Conservation (phyloP, 257 asterid species). For the Solanum pimpinellifolium region DNA sequence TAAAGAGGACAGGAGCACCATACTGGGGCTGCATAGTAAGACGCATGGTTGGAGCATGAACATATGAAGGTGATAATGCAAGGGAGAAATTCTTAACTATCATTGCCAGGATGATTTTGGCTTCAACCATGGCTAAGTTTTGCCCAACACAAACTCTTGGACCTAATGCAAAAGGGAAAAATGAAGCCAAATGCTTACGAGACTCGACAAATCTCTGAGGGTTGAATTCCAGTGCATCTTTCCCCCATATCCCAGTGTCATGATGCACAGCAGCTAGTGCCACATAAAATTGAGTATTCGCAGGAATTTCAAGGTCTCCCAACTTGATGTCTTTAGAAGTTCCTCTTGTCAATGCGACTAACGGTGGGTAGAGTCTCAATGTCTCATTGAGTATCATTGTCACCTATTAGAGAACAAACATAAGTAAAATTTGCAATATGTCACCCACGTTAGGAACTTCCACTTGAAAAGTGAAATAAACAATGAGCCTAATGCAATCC, state of each 20-base stretch:
- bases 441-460: not conserved
- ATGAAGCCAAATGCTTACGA: conserved; percentile 42
- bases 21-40: conserved; percentile 56
- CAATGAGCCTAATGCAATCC: no score
- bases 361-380: conserved; percentile 54
- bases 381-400: conserved; percentile 59
- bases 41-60: conserved; percentile 52
- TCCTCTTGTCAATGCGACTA: conserved; percentile 31
- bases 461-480: not conserved
- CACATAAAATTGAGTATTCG: conserved; percentile 37
- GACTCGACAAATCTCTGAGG: conserved; percentile 40
- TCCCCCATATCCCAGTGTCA: conserved; percentile 54
- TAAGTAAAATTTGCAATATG: not conserved
- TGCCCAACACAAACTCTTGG: conserved; percentile 63
- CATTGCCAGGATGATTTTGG: conserved; percentile 41
- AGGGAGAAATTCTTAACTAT: conserved; percentile 35
- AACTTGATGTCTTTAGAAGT: conserved; percentile 26
- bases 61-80: conserved; percentile 46
- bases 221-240: conserved; percentile 45
- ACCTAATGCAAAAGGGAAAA: conserved; percentile 61
- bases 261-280: conserved; percentile 53
- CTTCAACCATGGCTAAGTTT: conserved; percentile 55
- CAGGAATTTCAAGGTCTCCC: conserved; percentile 44
- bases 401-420: conserved; percentile 16
- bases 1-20: conserved; percentile 47